Conservation (phyloP, 2,329 filamentous ascomycete species). For the Phoma sp. region DNA sequence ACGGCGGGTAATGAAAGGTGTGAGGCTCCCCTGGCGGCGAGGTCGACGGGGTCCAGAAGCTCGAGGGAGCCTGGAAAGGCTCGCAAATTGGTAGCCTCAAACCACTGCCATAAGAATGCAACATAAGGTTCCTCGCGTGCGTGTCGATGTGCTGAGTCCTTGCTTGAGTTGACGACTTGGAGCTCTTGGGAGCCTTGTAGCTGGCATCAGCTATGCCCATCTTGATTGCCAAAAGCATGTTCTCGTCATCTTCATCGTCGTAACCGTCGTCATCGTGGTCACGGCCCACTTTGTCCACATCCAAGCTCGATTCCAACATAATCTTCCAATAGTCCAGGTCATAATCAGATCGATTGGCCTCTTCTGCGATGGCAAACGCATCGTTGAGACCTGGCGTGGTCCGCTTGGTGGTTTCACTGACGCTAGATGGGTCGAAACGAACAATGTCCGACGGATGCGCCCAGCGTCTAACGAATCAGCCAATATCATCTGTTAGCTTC, state of each 20-base stretch:
- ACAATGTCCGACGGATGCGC: slow-evolving; percentile 19
- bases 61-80: background rate
- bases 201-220: background rate
- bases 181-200: background rate
- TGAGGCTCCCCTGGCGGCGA: background rate
- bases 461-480: slow-evolving; percentile 29
- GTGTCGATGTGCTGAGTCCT: background rate
- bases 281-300: background rate
- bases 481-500: background rate
- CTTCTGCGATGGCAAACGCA: slow-evolving; percentile 16
- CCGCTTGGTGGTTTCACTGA: background rate
- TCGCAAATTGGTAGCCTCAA: background rate
- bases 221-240: background rate
- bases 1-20: background rate
- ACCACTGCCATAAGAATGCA: background rate
- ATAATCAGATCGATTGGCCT: background rate
- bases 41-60: background rate
- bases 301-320: background rate
- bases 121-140: background rate
- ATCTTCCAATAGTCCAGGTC: slow-evolving; percentile 22
- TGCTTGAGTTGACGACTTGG: background rate
- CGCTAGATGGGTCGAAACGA: slow-evolving; percentile 17
- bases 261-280: background rate
- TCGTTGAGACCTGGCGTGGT: slow-evolving; percentile 17
- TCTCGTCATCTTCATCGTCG: background rate